Conservation (phyloP, 192 early-diverging fungal genomes). For the Backusella parvicylindrica region DNA sequence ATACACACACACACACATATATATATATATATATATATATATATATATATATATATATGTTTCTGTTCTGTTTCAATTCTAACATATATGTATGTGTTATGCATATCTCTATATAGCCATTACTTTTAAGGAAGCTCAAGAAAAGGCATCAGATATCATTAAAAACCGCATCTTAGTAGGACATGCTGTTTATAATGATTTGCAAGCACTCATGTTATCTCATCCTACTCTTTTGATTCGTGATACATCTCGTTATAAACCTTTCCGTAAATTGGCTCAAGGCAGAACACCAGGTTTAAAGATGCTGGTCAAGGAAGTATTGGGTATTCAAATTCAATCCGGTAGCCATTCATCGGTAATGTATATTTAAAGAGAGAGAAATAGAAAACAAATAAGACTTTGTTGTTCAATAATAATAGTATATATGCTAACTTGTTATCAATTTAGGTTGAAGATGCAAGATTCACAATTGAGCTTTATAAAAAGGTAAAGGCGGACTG, state of each 20-base stretch:
- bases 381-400: too few relatives aligned
- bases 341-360: constrained; percentile 84
- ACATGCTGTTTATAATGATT: constrained; percentile 89
- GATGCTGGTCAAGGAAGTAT: constrained; percentile 66
- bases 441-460: constrained; percentile 75
- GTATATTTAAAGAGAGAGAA: neutral
- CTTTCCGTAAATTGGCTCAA: constrained; percentile 62
- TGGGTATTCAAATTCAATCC: constrained; percentile 82
- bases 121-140: constrained; percentile 77
- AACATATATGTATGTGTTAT: too few relatives aligned
- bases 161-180: constrained; percentile 88
- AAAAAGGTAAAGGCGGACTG: constrained; percentile 77
- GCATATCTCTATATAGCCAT: constrained; percentile 50
- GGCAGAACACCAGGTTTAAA: constrained; percentile 71
- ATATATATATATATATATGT: too few relatives aligned
- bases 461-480: constrained; percentile 87
- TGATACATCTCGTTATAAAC: constrained; percentile 80
- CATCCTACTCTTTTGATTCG: constrained; percentile 79
- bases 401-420: too few relatives aligned
- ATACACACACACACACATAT: neutral
- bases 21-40: too few relatives aligned
- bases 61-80: too few relatives aligned
- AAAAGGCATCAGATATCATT: constrained; percentile 75
- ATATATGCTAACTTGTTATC: neutral
- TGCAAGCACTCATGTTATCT: constrained; percentile 71